Conservation (phyloP, 768 basidiomycete species). For the Tephrocybe sp. region DNA sequence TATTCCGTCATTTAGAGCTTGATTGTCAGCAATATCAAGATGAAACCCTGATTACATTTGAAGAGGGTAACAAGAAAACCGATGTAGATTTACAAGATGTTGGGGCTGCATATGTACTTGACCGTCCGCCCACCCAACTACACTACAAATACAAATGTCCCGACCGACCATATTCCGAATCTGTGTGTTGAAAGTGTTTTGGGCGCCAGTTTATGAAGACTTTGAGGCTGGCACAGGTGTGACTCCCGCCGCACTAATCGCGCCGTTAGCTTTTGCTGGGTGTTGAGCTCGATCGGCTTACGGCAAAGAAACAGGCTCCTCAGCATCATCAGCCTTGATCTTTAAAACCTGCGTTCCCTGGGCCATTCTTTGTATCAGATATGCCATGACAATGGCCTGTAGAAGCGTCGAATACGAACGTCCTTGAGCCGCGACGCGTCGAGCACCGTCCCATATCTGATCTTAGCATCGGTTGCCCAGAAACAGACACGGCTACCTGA, state of each 20-base stretch:
- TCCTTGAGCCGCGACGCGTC: constrained; percentile 16
- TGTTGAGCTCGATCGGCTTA: too few species aligned
- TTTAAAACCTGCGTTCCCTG: constrained; percentile 23
- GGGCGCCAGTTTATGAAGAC: neutral
- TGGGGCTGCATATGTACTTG: neutral
- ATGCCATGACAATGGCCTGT: neutral
- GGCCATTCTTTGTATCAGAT: neutral
- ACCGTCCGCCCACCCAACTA: neutral
- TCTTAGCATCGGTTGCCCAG: constrained; percentile 21
- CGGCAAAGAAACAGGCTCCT: constrained; percentile 23
- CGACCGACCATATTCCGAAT: neutral
- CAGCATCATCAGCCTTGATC: constrained; percentile 21
- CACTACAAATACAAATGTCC: too few species aligned
- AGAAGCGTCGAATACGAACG: constrained; percentile 10
- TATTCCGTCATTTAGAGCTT: constrained; percentile 52
- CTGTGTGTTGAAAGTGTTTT: neutral
- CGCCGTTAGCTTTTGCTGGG: too few species aligned
- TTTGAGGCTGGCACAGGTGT: constrained; percentile 13
- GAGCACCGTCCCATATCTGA: constrained; percentile 24
- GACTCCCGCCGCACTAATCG: constrained; percentile 22
- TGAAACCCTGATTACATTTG: constrained; percentile 39
- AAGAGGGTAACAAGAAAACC: neutral
- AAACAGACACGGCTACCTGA: constrained; percentile 23
- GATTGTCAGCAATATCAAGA: constrained; percentile 72
- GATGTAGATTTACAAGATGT: neutral